Conservation (phyloP, 2,329 filamentous ascomycete species). For the Beauveria rudraprayagi region DNA sequence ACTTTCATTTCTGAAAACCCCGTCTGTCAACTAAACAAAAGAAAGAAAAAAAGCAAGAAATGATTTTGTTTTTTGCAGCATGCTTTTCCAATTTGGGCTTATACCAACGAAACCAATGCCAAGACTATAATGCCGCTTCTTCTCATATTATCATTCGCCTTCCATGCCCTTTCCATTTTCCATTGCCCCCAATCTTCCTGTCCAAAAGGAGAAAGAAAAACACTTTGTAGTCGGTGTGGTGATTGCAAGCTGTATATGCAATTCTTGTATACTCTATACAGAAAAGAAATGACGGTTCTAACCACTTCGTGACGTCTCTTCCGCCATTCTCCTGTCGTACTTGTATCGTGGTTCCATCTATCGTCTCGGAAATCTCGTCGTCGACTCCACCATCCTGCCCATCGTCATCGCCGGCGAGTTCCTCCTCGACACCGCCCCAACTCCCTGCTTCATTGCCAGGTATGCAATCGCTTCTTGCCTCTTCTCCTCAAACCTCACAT, state of each 20-base stretch:
- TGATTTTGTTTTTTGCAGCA: not conserved
- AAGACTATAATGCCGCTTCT: no score
- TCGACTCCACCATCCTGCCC: not conserved
- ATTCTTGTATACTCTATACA: not conserved
- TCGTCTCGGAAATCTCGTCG: not conserved
- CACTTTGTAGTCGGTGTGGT: not conserved
- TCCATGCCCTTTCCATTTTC: not conserved
- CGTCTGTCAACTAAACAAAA: not conserved
- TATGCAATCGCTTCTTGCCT: slow-evolving; percentile 38
- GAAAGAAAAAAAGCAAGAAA: not conserved
- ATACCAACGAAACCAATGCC: no score
- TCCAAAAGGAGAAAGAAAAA: not conserved
- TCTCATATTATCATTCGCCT: no score
- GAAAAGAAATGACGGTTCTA: not conserved
- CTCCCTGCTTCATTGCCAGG: slow-evolving; percentile 24
- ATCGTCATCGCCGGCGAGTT: slow-evolving; percentile 21
- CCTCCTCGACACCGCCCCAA: slow-evolving; percentile 18
- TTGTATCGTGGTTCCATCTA: not conserved
- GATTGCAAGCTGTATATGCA: not conserved
- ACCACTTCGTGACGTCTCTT: no score
- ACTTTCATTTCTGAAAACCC: not conserved
- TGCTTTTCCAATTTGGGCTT: no score
- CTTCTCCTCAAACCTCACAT: slow-evolving; percentile 39
- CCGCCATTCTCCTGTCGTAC: no score
- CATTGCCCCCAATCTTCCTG: not conserved